Percentiles rank a stretch among this genome's conserved stretches.
Conservation (phyloP, 257 asterid genomes). For the Plantago ovata region DNA sequence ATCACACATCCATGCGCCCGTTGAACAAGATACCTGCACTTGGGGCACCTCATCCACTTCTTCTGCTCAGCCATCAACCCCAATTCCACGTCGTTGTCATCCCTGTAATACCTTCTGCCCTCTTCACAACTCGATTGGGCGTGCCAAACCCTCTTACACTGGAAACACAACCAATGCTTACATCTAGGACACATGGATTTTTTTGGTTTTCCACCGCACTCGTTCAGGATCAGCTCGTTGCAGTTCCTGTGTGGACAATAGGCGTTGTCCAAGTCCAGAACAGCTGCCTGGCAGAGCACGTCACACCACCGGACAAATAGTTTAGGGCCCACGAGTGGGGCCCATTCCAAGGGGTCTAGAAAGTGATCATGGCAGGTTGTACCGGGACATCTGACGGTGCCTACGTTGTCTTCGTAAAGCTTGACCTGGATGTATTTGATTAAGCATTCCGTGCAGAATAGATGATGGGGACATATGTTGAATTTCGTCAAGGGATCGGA, state of each 20-base stretch:
- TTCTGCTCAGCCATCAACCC: slow-evolving; percentile 46
- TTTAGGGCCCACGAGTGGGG: slow-evolving; percentile 27
- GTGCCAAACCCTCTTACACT: slow-evolving; percentile 55
- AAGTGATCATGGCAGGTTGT: slow-evolving; percentile 30
- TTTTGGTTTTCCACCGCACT: slow-evolving; percentile 57
- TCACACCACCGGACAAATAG: slow-evolving; percentile 68
- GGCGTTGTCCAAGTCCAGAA: slow-evolving; percentile 25
- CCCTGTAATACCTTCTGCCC: slow-evolving; percentile 32
- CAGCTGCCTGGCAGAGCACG: slow-evolving; percentile 42
- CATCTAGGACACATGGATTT: slow-evolving; percentile 60
- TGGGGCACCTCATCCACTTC: slow-evolving; percentile 68
- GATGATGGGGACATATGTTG: slow-evolving; percentile 37
- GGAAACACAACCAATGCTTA: slow-evolving; percentile 47
- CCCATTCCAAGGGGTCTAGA: slow-evolving; percentile 58
- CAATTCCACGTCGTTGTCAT: slow-evolving; percentile 44
- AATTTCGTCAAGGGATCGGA: slow-evolving; percentile 4
- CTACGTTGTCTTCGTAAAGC: slow-evolving; percentile 50
- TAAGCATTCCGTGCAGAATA: slow-evolving; percentile 61
- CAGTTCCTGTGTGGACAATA: slow-evolving; percentile 62
- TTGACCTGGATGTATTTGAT: slow-evolving; percentile 56
- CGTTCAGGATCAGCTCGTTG: slow-evolving; percentile 53
- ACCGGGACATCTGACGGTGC: slow-evolving; percentile 58
- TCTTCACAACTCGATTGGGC: slow-evolving; percentile 53
- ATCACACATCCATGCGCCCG: slow-evolving; percentile 42
- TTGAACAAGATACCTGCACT: slow-evolving; percentile 58